A percentile compares a stretch with the other conserved stretches of the same genome.
Conservation (phyloP, 169 alveolate genomes). For the Perkinsus chesapeaki region DNA sequence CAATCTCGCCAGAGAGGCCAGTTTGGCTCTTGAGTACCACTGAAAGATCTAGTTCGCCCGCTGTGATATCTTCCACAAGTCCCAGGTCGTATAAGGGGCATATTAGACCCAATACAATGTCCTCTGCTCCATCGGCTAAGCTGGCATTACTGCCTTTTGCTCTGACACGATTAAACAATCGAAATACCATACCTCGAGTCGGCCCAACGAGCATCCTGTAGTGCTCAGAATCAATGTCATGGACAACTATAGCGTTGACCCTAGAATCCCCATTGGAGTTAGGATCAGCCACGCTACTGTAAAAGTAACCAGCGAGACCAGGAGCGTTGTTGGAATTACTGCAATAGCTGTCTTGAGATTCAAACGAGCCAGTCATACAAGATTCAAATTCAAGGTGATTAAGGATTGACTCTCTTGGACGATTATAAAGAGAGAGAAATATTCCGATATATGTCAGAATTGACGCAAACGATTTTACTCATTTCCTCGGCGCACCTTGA, state of each 20-base stretch:
- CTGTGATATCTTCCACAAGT: background rate
- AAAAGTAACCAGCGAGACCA: background rate
- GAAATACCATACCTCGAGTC: background rate
- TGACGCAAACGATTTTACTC: background rate
- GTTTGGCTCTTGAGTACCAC: background rate
- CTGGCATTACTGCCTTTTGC: background rate
- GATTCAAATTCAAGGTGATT: background rate
- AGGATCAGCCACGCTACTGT: background rate
- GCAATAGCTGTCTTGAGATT: background rate
- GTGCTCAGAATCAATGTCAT: background rate
- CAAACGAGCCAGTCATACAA: background rate
- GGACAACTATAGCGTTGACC: background rate
- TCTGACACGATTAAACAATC: background rate
- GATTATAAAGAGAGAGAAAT: background rate
- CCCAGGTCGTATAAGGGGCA: background rate
- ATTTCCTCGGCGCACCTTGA: background rate
- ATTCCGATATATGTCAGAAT: background rate
- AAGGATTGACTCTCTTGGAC: background rate
- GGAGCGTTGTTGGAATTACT: background rate
- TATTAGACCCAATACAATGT: background rate
- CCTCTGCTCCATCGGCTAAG: background rate
- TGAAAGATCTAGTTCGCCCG: background rate
- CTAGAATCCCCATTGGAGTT: background rate
- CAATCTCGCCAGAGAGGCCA: background rate
- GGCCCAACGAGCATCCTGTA: background rate